Evolutionary conservation across 1,284 basidiomycete genomes (phyloP).

Genomic region (Ceratobasidium sp.): DNA sequence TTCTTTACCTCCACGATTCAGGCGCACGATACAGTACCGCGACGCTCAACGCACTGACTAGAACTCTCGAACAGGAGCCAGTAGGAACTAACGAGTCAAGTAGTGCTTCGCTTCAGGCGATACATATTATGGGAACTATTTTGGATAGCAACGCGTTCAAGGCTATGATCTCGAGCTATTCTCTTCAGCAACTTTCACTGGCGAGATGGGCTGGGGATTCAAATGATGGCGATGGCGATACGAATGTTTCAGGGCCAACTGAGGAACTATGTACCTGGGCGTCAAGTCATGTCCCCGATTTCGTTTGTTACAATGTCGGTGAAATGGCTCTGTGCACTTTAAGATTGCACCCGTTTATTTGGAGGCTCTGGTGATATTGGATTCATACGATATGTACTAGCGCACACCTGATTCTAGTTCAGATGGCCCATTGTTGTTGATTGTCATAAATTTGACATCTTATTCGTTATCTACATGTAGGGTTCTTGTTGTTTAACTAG

Average conservation of each 20-base stretch:
- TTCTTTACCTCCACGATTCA: not conserved
- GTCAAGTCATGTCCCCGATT: not conserved
- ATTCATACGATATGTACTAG: not conserved
- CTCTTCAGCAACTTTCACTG: not conserved
- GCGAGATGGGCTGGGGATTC: too few species aligned
- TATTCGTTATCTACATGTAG: too few species aligned
- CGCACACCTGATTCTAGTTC: too few species aligned
- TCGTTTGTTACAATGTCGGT: not conserved
- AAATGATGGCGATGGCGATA: not conserved
- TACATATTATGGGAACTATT: not conserved
- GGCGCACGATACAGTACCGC: not conserved
- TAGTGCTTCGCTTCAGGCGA: not conserved
- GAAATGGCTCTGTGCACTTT: not conserved
- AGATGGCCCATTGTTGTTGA: too few species aligned
- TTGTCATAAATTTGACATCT: too few species aligned
- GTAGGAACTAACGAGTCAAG: not conserved
- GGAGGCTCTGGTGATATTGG: not conserved
- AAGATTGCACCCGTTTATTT: not conserved
- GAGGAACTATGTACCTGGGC: not conserved
- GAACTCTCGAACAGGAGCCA: not conserved
- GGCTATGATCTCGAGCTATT: not conserved
- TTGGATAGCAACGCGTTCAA: not conserved
- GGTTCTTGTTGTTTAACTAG: too few species aligned
- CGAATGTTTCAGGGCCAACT: not conserved
- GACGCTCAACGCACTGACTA: not conserved